These are phyloP conservation scores for Fusarium nurragi DNA, from an alignment of 2,329 filamentous ascomycete species.

Conservation along the genomic window DNA sequence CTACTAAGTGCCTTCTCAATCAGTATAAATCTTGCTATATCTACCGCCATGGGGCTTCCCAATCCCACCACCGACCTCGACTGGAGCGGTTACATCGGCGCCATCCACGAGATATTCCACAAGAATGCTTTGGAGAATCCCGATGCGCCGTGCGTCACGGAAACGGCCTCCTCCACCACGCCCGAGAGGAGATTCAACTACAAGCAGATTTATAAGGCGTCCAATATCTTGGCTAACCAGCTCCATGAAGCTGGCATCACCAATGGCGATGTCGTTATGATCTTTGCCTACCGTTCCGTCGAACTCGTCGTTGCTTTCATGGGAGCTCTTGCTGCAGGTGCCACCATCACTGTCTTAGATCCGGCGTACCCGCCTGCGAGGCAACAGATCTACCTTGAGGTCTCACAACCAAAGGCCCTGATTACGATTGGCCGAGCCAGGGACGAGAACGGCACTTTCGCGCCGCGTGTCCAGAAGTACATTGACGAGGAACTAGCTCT, in stretches of 20 bases:
- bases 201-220: conserved; percentile 1
- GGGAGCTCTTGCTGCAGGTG: not conserved
- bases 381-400: conserved; percentile 2
- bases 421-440: conserved; percentile 1
- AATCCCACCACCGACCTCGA: not conserved
- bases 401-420: not conserved
- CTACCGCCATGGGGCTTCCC: not conserved
- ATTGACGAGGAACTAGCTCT: not conserved
- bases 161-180: not conserved
- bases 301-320: not conserved
- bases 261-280: conserved; percentile 4
- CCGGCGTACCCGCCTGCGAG: not conserved
- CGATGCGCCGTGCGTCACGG: not conserved
- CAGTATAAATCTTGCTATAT: too few species aligned
- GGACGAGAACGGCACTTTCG: not conserved
- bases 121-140: conserved; percentile 1
- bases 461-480: not conserved
- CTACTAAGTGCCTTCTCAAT: too few species aligned
- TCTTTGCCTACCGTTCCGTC: not conserved
- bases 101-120: conserved; percentile 9
- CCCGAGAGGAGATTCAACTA: not conserved
- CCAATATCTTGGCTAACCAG: not conserved
- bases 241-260: not conserved
- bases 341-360: not conserved
- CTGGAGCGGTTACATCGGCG: conserved; percentile 1